Base-by-base conservation (phyloP, 2,329 filamentous ascomycete genomes). In the Fusarium sp. region DNA sequence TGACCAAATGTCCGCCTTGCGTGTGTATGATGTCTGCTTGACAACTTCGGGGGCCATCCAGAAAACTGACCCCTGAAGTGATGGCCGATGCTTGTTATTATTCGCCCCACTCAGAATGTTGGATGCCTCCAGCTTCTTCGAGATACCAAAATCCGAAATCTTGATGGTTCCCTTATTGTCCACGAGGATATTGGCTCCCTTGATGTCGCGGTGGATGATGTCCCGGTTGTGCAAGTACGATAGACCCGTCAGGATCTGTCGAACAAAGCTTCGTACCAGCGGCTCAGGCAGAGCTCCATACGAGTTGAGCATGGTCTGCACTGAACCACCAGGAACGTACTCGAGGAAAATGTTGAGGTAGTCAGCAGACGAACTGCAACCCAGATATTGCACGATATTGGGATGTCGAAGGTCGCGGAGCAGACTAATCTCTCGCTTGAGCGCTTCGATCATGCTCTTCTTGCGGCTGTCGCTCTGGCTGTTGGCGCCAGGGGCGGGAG, bases 1-100 rank as follows among this genome's bases (percentile, higher is more conserved):
- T 54, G 95, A 98, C 97, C 97, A 99, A 78, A 99, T 99, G 80
- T 99, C 97, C 16, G 97, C 97, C 86, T 98, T 98, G 85, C 96
- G 95, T 6, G 96, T 98, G 85, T 99, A 98, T 7, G 95, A 95
- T 4, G 96, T 98, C 84, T 98, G 97, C 80, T 97, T 97, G 72
- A 99, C 97, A 23, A 99, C 97, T 85, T 99, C 97, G 10, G 97
- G 97, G 1, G 97, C 97, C 97, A 99, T 99, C 97, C 97, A 99
- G 86, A 98, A 99, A 62, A 99, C 97, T 30, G 95, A 98, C 16
- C 97, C 97, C 83, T 99, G 97, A 5, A 99, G 90, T 2, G 96
- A 98, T 4, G 92, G 91, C 6, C 91, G 87, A 79, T 93, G 88
- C 82, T 91, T 92, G 83, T 89, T 91, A 83, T 91, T 92, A 80